Percentiles rank a stretch among this genome's conserved stretches.
Conservation (phyloP, 2,329 filamentous ascomycete species). For the Incumbomyces delicatus region DNA sequence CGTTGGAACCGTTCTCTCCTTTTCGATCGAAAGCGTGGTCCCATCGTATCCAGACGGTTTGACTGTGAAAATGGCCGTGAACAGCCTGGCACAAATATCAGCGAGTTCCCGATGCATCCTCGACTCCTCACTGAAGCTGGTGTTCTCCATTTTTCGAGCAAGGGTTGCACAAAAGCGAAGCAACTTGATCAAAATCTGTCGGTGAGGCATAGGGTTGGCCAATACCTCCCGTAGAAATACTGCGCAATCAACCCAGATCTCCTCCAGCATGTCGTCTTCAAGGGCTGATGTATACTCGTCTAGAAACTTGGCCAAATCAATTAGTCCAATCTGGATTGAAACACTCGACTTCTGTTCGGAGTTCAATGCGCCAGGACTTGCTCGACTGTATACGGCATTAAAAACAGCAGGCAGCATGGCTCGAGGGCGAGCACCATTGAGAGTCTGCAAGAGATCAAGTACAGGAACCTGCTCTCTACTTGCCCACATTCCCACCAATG, state of each 20-base stretch:
- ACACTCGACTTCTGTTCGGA: conserved; percentile 74
- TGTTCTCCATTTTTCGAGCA: conserved; percentile 94
- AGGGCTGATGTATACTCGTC: conserved; percentile 82
- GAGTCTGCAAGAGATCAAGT: conserved; percentile 76
- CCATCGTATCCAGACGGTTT: conserved; percentile 63
- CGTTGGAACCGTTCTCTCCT: conserved; percentile 9
- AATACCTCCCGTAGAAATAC: conserved; percentile 82
- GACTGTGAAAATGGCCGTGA: conserved; percentile 91
- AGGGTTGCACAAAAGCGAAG: conserved; percentile 83
- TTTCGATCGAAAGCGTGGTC: conserved; percentile 18
- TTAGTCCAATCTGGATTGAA: conserved; percentile 73
- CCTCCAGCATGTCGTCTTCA: conserved; percentile 95
- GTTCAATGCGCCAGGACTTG: conserved; percentile 72
- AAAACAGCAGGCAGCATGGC: conserved; percentile 90
- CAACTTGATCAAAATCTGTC: conserved; percentile 76
- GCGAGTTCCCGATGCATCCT: conserved; percentile 85
- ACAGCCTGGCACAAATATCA: conserved; percentile 75
- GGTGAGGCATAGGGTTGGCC: conserved; percentile 86
- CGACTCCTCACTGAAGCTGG: conserved; percentile 87
- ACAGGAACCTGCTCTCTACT: conserved; percentile 44
- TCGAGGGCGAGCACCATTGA: conserved; percentile 83
- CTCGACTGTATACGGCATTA: conserved; percentile 90
- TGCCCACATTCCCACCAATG: conserved; percentile 75
- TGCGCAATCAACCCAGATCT: conserved; percentile 94
- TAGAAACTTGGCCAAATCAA: conserved; percentile 76